Evolutionary conservation across 2,329 filamentous ascomycete species (phyloP), one percentile per base, ranked within the genome.

Genomic region (Curvularia lunata): DNA sequence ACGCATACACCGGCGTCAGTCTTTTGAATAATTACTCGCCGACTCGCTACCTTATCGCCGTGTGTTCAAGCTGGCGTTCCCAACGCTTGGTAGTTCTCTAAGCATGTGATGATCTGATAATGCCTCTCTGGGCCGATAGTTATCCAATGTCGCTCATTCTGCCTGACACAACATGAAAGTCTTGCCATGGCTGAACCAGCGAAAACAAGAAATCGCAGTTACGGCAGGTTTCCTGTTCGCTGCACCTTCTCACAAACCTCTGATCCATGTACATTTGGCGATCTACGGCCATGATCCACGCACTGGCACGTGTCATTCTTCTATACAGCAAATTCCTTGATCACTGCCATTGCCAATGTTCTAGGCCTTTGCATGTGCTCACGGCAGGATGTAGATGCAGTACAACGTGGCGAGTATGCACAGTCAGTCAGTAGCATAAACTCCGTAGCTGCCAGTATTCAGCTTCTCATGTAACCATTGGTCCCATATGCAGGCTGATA

Each of bases 221-320:
- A 25, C 40, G 37, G 25, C 45, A 47, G 48, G 27, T 52, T 27
- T 49, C 50, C 25, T 45, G n/a, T 46, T 48, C 45, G 59, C 56
- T 52, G 40, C 55, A 41, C 56, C 25, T 46, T 16, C 21, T 50
- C 13, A 18, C 48, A 30, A 43, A 10, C 25, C 34, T 10, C 19
- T 30, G 27, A 48, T 51, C 28, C 28, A 43, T 37, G 18, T 46
- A 40, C 25, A 41, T 55, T 25, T 28, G 45, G 48, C 30, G 16
- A 45, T 49, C 19, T 32, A 13, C 28, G 18, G 40, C 32, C 48
- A 43, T 34, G 21, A 49, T 27, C 27, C 23, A 38, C 48, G 46
- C 45, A 43, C 48, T 37, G 34, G 34, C 43, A 32, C 41, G 28
- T 27, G 57, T 41, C 28, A 49, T 18, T 34, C 23, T 23, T 37